Evolutionary conservation across 2,329 filamentous ascomycete genomes (phyloP).

Genomic region (Diaporthe vexans): DNA sequence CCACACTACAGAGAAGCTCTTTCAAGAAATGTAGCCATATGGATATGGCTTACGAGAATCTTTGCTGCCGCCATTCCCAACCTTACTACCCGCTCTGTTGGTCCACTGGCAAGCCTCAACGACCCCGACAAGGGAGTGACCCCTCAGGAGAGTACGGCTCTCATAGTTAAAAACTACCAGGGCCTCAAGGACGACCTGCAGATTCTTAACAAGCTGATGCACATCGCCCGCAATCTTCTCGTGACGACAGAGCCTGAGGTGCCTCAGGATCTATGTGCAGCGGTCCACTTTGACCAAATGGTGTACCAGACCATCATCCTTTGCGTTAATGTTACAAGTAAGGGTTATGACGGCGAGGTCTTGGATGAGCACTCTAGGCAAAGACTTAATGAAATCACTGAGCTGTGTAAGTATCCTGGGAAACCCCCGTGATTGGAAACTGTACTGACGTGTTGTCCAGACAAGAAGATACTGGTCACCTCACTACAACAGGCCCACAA

Average conservation of each 20-base stretch:
- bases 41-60: constrained; percentile 74
- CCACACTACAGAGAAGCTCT: constrained; percentile 64
- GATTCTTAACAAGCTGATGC: constrained; percentile 76
- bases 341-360: constrained; percentile 75
- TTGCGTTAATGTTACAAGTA: constrained; percentile 76
- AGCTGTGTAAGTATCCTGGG: constrained; percentile 65
- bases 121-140: constrained; percentile 69
- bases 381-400: constrained; percentile 74
- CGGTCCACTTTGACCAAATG: constrained; percentile 75
- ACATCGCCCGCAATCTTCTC: constrained; percentile 75
- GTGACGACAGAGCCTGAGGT: constrained; percentile 75
- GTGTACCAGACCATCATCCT: constrained; percentile 76
- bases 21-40: constrained; percentile 74
- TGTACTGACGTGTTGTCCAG: constrained; percentile 53
- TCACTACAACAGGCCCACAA: constrained; percentile 77
- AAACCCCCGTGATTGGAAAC: neutral
- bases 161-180: constrained; percentile 74
- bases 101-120: constrained; percentile 66
- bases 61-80: constrained; percentile 73
- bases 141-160: constrained; percentile 72
- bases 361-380: constrained; percentile 69
- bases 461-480: constrained; percentile 76
- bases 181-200: constrained; percentile 73
- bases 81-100: constrained; percentile 71
- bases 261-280: constrained; percentile 75